Evolutionary conservation across 2,329 filamentous ascomycete species (phyloP).

Genomic region (Alternaria angustiovoidea): DNA sequence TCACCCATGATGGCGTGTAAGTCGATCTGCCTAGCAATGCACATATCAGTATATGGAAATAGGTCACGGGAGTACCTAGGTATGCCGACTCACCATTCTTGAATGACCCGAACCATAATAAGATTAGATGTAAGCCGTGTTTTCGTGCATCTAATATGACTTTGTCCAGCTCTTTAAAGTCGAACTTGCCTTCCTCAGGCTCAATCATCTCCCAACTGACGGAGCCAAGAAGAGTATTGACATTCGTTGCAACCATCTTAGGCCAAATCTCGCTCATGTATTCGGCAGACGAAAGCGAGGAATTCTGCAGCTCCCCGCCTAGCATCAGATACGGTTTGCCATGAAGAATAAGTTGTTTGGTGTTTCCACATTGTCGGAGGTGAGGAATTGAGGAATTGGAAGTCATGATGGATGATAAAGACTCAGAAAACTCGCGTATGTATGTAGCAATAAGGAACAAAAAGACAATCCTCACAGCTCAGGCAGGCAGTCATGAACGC

Average conservation of each 20-base stretch:
- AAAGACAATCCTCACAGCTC: background rate
- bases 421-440: background rate
- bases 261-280: conserved; percentile 58
- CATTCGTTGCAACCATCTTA: conserved; percentile 52
- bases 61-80: background rate
- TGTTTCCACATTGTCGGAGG: conserved; percentile 28
- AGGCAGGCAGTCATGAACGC: background rate
- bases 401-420: conserved; percentile 7
- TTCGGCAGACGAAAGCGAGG: conserved; percentile 54
- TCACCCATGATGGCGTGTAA: conserved; percentile 41
- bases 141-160: conserved; percentile 50
- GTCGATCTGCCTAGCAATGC: conserved; percentile 18
- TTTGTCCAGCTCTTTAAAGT: conserved; percentile 54
- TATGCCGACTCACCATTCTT: conserved; percentile 51
- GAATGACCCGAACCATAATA: conserved; percentile 60
- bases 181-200: conserved; percentile 55
- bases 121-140: conserved; percentile 51
- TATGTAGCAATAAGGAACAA: background rate
- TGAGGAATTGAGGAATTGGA: conserved; percentile 25
- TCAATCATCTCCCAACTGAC: conserved; percentile 60
- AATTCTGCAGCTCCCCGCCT: conserved; percentile 59
- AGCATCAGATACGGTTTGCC: conserved; percentile 57
- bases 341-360: conserved; percentile 54
- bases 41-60: background rate
- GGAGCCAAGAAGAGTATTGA: conserved; percentile 58